Conservation (phyloP, 2,329 filamentous ascomycete genomes). For the Monilinia fructicola region DNA sequence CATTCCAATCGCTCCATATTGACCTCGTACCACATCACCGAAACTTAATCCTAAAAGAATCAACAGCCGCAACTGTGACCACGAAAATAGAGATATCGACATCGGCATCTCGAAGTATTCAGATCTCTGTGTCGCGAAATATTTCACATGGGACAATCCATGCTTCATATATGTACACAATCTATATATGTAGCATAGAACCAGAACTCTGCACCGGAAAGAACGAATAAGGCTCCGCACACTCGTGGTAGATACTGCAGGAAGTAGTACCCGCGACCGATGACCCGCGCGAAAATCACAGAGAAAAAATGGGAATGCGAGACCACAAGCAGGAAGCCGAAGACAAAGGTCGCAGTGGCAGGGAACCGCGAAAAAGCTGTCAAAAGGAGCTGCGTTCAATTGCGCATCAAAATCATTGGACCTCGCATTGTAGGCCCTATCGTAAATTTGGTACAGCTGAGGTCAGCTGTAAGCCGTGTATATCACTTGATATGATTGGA, state of each 20-base stretch:
- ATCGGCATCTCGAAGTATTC: background rate
- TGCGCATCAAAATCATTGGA: background rate
- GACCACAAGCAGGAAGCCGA: too few species aligned
- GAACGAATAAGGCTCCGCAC: too few species aligned
- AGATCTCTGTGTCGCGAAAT: background rate
- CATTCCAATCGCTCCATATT: slow-evolving; percentile 16
- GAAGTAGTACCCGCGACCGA: too few species aligned
- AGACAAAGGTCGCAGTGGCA: background rate
- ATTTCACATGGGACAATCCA: background rate
- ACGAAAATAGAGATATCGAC: background rate
- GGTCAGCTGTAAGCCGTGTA: slow-evolving; percentile 15
- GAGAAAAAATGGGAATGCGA: too few species aligned
- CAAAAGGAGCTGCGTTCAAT: background rate
- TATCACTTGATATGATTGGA: slow-evolving; percentile 4
- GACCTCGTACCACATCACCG: background rate
- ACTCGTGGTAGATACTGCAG: too few species aligned
- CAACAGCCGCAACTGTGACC: background rate
- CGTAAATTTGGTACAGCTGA: background rate
- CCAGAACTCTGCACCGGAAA: background rate
- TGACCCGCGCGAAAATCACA: too few species aligned
- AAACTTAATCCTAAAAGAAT: background rate
- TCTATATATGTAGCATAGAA: background rate
- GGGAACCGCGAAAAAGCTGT: background rate
- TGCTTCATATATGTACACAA: slow-evolving; percentile 1
- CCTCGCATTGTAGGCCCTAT: background rate